Base-by-base conservation (phyloP, 768 basidiomycete species). In the Leucocoprinus leucothites region DNA sequence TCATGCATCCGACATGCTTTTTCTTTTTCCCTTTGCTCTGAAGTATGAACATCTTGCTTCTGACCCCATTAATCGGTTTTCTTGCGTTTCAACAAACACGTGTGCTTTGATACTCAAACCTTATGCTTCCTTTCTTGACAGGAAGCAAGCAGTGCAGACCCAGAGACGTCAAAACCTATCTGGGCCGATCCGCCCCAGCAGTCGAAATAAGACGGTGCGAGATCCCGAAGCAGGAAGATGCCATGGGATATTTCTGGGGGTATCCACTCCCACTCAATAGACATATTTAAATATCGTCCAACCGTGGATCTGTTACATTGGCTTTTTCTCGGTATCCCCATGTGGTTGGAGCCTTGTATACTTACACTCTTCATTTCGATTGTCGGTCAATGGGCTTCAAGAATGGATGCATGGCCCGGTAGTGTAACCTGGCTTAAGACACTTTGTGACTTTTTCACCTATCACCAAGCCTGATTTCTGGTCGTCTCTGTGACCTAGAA, bases 131-230 rank as follows among this genome's bases (percentile, higher is more conserved):
- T n/a, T 28, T 40, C 41, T 31, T 31, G 31, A 24, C 61, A 72
- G 69, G 52, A 62, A 46, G 57, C 64, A 51, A 61, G 65, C 53
- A 66, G 64, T 47, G 54, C 67, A n/a, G 57, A 67, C 51, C 68
- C 71, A 41, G 77, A 78, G 55, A 64, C 62, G 14, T 62, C 64
- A 56, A 76, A 75, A 61, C 77, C 76, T 26, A 69, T 74, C 22
- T 79, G 77, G 77, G 74, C 74, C n/a, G 63, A 72, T 42, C 47
- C 54, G 4, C 48, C 54, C 18, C 52, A 53, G 26, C 34, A 38
- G 18, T 49, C 54, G 42, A 48, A 48, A 44, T 49, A 44, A 31
- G 19, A 11, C 35, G 52, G 34, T n/a, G 9, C 52, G 35, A 34
- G 14, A 14, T 25, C 13, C 40, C 48, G 41, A 31, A 19, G 24